Evolutionary conservation across 1,139 yeast species (phyloP), one percentile per base, ranked within the genome.

Genomic region (Debaryomyces subglobosus): DNA sequence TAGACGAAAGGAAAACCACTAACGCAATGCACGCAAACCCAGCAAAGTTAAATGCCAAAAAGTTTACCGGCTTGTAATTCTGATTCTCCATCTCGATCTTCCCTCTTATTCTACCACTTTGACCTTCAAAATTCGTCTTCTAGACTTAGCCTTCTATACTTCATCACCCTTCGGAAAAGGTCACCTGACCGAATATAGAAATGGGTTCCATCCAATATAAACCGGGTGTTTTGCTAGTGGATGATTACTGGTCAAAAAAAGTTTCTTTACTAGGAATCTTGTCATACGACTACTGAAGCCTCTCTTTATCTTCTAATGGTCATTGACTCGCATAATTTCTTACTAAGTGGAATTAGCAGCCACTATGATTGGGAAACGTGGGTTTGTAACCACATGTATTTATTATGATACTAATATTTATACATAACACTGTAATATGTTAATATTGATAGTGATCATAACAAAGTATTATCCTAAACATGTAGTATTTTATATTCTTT

Each of bases 1-100:
- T 80, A 5, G 89, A 77, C 30, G 84, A 74, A 45, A 85, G 64
- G 59, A 85, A 86, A n/a, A 86, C 90, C 40, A 84, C 81, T 46
- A 84, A 71, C 3, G 89, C 72, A 29, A 86, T 79, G 42, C 84
- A 73, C 30, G 77, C 74, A 58, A 84, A 81, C 47, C 75, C 78
- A 2, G 74, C 56, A 16, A 58, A 53, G 40, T 62, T 63, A 51
- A 68, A 64, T 10, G 66, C 65, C 15, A 59, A 16, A 9, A 65
- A 56, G 48, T 67, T 65, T 18, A 48, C 13, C n/a, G 52, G 43
- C 10, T 58, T 48, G 40, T 61, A 62, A 32, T 58, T 51, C 9
- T 18, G 24, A 30, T 44, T 33, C 40, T 25, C 18, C 40, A 40
- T 29, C 9, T 21, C 39, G 30, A 38, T 39, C 33, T 36, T 29